A percentile compares a stretch with the other conserved stretches of the same genome.
Conservation (phyloP, 768 basidiomycete species). For the Cystobasidium onofrii region DNA sequence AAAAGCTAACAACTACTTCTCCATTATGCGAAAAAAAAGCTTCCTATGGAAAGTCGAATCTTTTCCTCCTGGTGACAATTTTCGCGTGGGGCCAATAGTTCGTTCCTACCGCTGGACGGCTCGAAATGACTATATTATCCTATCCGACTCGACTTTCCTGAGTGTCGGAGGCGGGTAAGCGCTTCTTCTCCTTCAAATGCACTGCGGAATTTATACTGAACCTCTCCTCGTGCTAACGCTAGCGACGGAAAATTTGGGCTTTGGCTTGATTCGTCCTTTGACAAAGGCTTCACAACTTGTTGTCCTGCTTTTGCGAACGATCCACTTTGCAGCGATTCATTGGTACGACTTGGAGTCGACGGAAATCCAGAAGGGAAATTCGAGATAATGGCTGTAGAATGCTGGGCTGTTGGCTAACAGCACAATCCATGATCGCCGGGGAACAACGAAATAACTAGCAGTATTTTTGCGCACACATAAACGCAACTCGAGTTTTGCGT, state of each 20-base stretch:
- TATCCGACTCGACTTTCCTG: slow-evolving; percentile 70
- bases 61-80: slow-evolving; percentile 34
- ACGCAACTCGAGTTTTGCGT: no score
- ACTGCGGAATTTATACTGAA: no score
- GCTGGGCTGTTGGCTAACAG: slow-evolving; percentile 26
- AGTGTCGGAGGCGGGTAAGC: slow-evolving; percentile 89
- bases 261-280: slow-evolving; percentile 72
- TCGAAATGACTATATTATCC: slow-evolving; percentile 76
- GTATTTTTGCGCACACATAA: no score
- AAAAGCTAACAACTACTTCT: no score
- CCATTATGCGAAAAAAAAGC: no score
- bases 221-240: slow-evolving; percentile 46
- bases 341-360: background rate
- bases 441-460: no score
- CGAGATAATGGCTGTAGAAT: slow-evolving; percentile 27
- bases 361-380: slow-evolving; percentile 29
- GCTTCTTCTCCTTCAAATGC: background rate
- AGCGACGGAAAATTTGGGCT: slow-evolving; percentile 75
- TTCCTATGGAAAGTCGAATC: slow-evolving; percentile 60
- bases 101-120: slow-evolving; percentile 76
- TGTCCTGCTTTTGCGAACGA: slow-evolving; percentile 85
- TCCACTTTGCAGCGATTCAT: background rate
- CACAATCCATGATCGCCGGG: background rate
- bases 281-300: slow-evolving; percentile 70
- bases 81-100: slow-evolving; percentile 45